Base-by-base conservation (phyloP, 176 grass and related monocot species). In the Carex myosuroides region DNA sequence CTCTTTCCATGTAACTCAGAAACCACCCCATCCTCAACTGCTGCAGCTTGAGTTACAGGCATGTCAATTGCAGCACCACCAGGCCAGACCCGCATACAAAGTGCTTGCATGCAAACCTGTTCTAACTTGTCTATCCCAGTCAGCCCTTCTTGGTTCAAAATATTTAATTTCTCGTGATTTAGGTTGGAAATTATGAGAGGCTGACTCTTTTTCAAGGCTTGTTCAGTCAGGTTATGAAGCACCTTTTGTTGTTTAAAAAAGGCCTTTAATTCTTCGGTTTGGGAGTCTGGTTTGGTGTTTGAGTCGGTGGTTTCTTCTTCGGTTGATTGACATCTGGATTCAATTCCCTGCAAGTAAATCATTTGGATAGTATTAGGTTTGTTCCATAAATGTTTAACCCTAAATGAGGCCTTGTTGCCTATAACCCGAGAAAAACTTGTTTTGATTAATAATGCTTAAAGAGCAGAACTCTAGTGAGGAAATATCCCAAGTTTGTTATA, bases 181-280 rank as follows among this genome's bases (percentile, higher is more conserved):
- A 99, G 70, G 70, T 99, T 99, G 50, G 48, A 89, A 85, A 99
- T 90, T 61, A 95, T 80, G 46, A 99, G 87, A 85, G 96, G 96
- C 29, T 94, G 96, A 73, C 88, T 92, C 87, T 95, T 99, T 29
- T 90, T 85, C 57, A 99, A 91, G 86, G 96, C 96, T 83, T 99
- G 93, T 50, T 93, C 93, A 39, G 96, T 99, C 85, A 95, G 89
- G 84, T 84, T 90, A 54, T 88, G 74, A 8, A 95, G 61, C 60
- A 94, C 59, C 88, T 92, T 99, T 70, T 94, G 93, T 37, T 90
- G 89, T 57, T 87, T 90, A 8, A 91, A 12, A 42, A 94, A 70
- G 84, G 62, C 57, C 79, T 84, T 93, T 53, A 90, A 86, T 90
- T 98, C 96, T 80, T 93, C 93, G 59, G 65, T 79, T 86, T 99